Conservation (phyloP, 768 basidiomycete genomes). For the Russula sp. region DNA sequence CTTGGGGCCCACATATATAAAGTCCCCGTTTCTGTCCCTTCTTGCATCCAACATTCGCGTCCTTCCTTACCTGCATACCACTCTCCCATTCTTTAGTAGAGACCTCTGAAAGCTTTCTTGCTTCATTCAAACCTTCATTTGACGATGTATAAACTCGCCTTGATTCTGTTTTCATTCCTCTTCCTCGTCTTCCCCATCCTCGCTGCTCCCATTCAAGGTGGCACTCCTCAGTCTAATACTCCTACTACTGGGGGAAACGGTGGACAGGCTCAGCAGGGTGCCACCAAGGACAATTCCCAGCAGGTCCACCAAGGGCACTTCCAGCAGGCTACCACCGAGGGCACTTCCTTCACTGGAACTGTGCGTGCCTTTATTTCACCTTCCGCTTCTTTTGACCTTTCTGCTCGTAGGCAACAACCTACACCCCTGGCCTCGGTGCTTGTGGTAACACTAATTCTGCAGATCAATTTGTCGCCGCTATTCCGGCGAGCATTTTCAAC, state of each 20-base stretch:
- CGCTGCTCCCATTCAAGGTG: constrained; percentile 49
- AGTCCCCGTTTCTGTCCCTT: constrained; percentile 12
- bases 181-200: constrained; percentile 43
- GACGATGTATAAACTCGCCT: constrained; percentile 43
- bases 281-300: too few relatives aligned
- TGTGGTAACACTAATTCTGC: too few relatives aligned
- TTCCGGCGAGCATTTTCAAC: background rate
- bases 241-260: too few relatives aligned
- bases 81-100: constrained; percentile 12
- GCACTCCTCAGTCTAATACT: too few relatives aligned
- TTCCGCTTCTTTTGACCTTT: constrained; percentile 12
- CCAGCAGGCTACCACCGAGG: too few relatives aligned
- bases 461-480: too few relatives aligned
- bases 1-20: constrained; percentile 26
- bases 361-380: constrained; percentile 42
- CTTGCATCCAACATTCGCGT: constrained; percentile 27
- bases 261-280: constrained; percentile 44
- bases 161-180: constrained; percentile 42
- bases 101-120: constrained; percentile 5
- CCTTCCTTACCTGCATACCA: constrained; percentile 30
- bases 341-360: constrained; percentile 43
- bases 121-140: constrained; percentile 3
- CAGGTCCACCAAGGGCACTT: too few relatives aligned
- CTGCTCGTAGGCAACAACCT: constrained; percentile 25
- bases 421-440: constrained; percentile 2